Evolutionary conservation across 192 early-diverging fungal genomes (phyloP).

Genomic region (Coemansia asiatica): DNA sequence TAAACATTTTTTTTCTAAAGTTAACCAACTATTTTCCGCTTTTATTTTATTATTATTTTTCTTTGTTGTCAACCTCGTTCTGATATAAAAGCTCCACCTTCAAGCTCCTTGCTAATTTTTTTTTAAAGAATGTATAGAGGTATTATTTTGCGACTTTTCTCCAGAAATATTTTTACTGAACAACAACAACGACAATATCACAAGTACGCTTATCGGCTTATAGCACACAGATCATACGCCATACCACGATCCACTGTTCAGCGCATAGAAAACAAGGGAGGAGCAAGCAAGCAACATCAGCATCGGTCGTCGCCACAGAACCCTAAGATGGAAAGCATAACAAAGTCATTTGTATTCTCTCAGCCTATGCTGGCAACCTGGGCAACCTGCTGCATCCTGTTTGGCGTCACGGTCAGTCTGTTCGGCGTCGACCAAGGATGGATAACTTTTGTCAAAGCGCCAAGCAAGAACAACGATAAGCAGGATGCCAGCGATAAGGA

Average conservation of each 20-base stretch:
- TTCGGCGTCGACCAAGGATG: constrained; percentile 48
- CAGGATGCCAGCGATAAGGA: neutral
- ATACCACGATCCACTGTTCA: constrained; percentile 35
- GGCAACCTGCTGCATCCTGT: constrained; percentile 48
- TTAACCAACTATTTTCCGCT: too few relatives aligned
- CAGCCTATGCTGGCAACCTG: constrained; percentile 49
- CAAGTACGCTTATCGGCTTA: neutral
- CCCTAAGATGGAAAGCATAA: constrained; percentile 1
- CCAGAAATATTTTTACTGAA: neutral
- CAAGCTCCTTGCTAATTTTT: neutral
- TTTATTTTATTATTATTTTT: neutral
- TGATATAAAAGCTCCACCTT: neutral
- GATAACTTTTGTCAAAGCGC: constrained; percentile 23
- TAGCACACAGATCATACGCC: constrained; percentile 31
- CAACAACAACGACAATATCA: constrained; percentile 5
- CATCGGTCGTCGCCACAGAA: constrained; percentile 1
- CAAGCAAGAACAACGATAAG: neutral
- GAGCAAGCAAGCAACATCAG: neutral
- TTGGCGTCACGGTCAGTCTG: constrained; percentile 35
- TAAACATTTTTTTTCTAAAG: too few relatives aligned
- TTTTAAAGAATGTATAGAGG: neutral
- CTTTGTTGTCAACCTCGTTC: neutral
- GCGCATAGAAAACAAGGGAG: constrained; percentile 10
- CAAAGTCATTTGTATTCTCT: constrained; percentile 29
- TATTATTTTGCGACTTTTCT: neutral